Conservation (phyloP, 805 yeast genomes). For the Zygotorulaspora danielsina region DNA sequence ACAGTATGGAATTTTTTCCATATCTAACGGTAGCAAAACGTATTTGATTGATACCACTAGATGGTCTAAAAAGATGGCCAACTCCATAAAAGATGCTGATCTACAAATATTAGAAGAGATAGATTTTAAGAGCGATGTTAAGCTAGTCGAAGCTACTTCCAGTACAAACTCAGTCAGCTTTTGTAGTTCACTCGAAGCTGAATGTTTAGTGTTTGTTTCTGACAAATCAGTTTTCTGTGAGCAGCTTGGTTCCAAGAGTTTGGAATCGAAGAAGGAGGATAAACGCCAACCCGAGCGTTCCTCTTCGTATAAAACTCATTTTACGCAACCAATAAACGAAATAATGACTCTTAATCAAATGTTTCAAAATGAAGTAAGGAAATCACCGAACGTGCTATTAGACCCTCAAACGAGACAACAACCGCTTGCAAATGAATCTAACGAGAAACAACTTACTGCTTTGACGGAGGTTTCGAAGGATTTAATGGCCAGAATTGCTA, state of each 20-base stretch:
- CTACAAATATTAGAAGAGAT: constrained; percentile 13
- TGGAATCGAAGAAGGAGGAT: background rate
- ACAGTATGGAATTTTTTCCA: constrained; percentile 9
- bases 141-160: background rate
- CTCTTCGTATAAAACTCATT: constrained; percentile 10
- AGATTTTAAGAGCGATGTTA: constrained; percentile 15
- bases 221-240: constrained; percentile 3
- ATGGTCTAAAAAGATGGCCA: constrained; percentile 22
- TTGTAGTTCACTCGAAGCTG: constrained; percentile 4
- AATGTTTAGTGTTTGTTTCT: constrained; percentile 5
- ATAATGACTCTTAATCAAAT: constrained; percentile 15
- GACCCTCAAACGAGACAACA: constrained; percentile 23
- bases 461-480: constrained; percentile 26
- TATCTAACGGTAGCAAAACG: constrained; percentile 2
- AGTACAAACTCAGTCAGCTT: constrained; percentile 4
- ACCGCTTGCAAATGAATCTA: constrained; percentile 21
- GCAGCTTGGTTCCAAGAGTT: background rate
- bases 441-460: constrained; percentile 28
- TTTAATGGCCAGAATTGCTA: constrained; percentile 18
- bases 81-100: constrained; percentile 20
- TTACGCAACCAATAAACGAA: constrained; percentile 25
- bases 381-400: constrained; percentile 20
- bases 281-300: background rate
- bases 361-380: constrained; percentile 15
- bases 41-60: constrained; percentile 14